Percentiles rank a stretch among this genome's conserved stretches.
Conservation (phyloP, 2,329 filamentous ascomycete species). For the Cryphonectria japonica region DNA sequence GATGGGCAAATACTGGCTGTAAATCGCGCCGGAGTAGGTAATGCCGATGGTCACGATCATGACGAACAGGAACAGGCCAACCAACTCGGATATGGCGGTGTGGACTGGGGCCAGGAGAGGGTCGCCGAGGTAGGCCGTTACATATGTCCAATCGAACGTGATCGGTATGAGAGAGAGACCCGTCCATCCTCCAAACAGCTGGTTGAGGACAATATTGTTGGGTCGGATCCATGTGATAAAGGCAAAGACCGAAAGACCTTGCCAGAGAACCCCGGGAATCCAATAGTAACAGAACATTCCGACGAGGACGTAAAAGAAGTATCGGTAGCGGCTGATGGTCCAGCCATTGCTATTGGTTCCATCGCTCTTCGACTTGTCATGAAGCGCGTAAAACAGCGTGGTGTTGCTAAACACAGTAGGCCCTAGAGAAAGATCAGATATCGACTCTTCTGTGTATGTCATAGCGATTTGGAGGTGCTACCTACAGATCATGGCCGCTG, state of each 20-base stretch:
- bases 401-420: conserved; percentile 49
- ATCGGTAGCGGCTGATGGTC: conserved; percentile 50
- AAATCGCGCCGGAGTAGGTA: conserved; percentile 49
- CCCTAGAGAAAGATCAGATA: conserved; percentile 15
- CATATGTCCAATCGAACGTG: conserved; percentile 47
- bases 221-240: conserved; percentile 54
- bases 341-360: conserved; percentile 48
- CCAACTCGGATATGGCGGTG: conserved; percentile 48
- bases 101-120: conserved; percentile 41
- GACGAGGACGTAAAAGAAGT: conserved; percentile 47
- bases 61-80: conserved; percentile 46
- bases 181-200: conserved; percentile 53
- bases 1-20: conserved; percentile 59
- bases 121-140: conserved; percentile 39
- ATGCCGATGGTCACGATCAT: conserved; percentile 51
- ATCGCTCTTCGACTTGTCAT: conserved; percentile 46
- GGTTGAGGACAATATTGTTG: conserved; percentile 51
- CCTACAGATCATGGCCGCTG: conserved; percentile 53
- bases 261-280: conserved; percentile 26
- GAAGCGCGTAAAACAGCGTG: conserved; percentile 50
- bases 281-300: conserved; percentile 53
- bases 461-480: too few species aligned
- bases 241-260: conserved; percentile 50
- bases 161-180: conserved; percentile 48
- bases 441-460: background rate